phyloP scores from a whole-genome alignment of 176 grass and related monocot genomes.

The Lolium perenne region DNA sequence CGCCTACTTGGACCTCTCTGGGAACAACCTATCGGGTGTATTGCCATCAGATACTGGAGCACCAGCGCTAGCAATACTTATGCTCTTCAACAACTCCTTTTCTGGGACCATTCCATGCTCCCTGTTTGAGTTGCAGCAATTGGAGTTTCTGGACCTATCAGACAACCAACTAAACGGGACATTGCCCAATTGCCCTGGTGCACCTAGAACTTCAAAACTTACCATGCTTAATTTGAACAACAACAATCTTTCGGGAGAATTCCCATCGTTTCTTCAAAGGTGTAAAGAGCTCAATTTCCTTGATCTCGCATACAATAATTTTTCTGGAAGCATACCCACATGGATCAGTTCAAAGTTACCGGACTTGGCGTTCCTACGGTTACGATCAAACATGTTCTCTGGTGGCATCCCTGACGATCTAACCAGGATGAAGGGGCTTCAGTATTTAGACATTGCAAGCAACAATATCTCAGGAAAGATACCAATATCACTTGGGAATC shows the following conservation, averaged over 20 bases:
- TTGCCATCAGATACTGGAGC: slow-evolving; percentile 14
- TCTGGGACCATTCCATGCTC: slow-evolving; percentile 19
- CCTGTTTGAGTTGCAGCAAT: neutral
- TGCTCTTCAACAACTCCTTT: slow-evolving; percentile 23
- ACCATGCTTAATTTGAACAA: neutral
- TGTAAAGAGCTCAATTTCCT: neutral
- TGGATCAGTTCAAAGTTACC: slow-evolving; percentile 4
- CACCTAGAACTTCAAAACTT: neutral
- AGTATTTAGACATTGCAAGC: slow-evolving; percentile 24
- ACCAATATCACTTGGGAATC: slow-evolving; percentile 9
- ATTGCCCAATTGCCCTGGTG: neutral
- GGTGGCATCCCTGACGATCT: neutral
- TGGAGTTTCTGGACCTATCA: neutral
- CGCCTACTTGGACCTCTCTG: neutral
- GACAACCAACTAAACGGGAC: neutral
- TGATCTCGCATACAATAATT: neutral
- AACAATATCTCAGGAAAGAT: slow-evolving; percentile 22
- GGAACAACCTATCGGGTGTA: slow-evolving; percentile 11
- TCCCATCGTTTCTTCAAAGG: neutral
- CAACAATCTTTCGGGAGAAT: neutral
- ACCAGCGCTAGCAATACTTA: neutral
- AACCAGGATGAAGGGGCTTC: slow-evolving; percentile 17
- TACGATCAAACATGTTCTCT: slow-evolving; percentile 28
- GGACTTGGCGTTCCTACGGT: neutral
- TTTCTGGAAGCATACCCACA: slow-evolving; percentile 8